Percentiles rank a stretch among this genome's conserved stretches.
These are phyloP conservation scores for Starmerella geochares DNA, from an alignment of 805 yeast genomes.

Conservation along the genomic window DNA sequence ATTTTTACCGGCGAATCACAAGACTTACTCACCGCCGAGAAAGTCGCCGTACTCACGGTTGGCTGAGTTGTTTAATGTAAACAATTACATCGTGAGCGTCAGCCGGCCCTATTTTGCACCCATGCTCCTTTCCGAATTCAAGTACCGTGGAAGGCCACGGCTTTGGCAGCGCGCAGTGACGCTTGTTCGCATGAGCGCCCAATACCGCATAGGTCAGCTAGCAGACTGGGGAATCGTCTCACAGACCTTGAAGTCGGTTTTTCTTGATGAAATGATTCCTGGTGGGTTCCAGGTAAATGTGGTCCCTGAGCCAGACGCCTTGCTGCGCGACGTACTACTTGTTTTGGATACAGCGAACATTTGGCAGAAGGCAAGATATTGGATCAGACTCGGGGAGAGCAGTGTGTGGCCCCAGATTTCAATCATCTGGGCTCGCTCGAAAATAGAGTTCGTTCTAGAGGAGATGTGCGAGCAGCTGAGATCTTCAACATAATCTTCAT, in stretches of 20 bases:
- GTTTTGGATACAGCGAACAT: slow-evolving; percentile 67
- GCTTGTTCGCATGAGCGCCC: slow-evolving; percentile 63
- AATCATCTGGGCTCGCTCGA: slow-evolving; percentile 73
- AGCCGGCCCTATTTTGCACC: slow-evolving; percentile 95
- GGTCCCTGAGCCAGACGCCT: slow-evolving; percentile 71
- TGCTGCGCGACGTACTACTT: slow-evolving; percentile 60
- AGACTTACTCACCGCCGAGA: slow-evolving; percentile 34
- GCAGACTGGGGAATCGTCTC: slow-evolving; percentile 69
- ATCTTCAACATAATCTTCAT: not conserved
- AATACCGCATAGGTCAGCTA: slow-evolving; percentile 71
- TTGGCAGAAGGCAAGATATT: slow-evolving; percentile 66
- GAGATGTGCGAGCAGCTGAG: slow-evolving; percentile 43
- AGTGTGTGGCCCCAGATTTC: slow-evolving; percentile 90
- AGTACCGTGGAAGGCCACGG: slow-evolving; percentile 43
- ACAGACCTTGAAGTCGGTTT: slow-evolving; percentile 57
- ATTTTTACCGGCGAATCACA: slow-evolving; percentile 36
- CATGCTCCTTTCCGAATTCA: slow-evolving; percentile 67
- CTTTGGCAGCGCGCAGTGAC: slow-evolving; percentile 40
- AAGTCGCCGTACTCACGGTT: slow-evolving; percentile 75
- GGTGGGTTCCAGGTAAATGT: slow-evolving; percentile 77
- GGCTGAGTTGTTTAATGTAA: slow-evolving; percentile 88
- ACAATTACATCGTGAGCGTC: slow-evolving; percentile 79
- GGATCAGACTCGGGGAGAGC: slow-evolving; percentile 83
- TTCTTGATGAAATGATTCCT: slow-evolving; percentile 82
- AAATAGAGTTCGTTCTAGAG: slow-evolving; percentile 81